Percentiles rank a stretch among this genome's conserved stretches.
These are phyloP conservation scores for Leccinum rimulosum DNA, from an alignment of 768 basidiomycete genomes.

Conservation along the genomic window DNA sequence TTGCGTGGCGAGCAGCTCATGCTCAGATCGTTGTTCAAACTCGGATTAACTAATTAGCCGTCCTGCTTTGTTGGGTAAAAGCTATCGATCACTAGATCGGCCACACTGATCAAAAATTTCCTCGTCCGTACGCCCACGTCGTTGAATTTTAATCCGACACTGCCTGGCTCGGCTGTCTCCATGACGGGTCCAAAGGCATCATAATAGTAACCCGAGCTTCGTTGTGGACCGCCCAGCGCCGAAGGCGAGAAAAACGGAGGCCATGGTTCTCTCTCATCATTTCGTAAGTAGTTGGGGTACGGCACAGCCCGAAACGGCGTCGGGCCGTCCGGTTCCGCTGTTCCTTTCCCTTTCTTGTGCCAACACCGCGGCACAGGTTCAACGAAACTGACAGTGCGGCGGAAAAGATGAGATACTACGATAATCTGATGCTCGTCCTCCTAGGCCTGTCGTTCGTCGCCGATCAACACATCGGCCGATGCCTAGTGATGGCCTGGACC, in stretches of 20 bases:
- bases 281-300: background rate
- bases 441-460: background rate
- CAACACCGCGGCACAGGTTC: background rate
- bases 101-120: background rate
- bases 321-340: background rate
- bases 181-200: background rate
- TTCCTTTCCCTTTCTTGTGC: background rate
- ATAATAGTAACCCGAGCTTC: background rate
- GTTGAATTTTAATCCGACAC: background rate
- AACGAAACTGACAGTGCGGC: background rate
- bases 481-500: background rate
- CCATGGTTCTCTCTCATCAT: background rate
- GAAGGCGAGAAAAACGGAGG: background rate
- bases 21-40: background rate
- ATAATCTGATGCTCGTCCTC: background rate
- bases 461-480: background rate
- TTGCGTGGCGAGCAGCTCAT: background rate
- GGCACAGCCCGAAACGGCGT: background rate
- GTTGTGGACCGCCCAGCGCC: background rate
- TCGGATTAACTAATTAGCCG: background rate
- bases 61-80: background rate
- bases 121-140: background rate
- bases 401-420: background rate
- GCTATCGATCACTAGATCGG: background rate
- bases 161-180: background rate